phyloP scores from a whole-genome alignment of 768 basidiomycete genomes.

The Boletus bicolor region DNA sequence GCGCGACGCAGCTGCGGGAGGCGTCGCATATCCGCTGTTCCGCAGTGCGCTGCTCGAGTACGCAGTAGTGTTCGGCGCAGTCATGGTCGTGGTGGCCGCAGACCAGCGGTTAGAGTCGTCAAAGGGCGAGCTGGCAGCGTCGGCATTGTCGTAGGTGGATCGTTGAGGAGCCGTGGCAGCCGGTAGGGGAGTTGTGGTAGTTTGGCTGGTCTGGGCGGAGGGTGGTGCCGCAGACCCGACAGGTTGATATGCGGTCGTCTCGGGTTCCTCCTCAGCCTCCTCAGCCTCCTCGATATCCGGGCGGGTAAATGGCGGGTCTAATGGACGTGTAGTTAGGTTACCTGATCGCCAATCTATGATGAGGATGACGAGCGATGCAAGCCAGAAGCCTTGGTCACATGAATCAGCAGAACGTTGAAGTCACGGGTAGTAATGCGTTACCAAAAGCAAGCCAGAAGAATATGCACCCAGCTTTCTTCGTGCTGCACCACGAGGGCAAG shows the following conservation, averaged over 20 bases:
- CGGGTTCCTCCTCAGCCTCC: constrained; percentile 54
- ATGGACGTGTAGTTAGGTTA: constrained; percentile 42
- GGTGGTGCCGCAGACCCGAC: constrained; percentile 33
- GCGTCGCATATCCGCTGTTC: constrained; percentile 28
- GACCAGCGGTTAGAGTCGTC: constrained; percentile 52
- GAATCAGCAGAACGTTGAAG: constrained; percentile 4
- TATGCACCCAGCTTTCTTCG: constrained; percentile 86
- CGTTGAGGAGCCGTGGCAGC: constrained; percentile 15
- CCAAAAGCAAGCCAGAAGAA: constrained; percentile 89
- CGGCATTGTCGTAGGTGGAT: constrained; percentile 25
- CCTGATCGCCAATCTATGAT: constrained; percentile 78
- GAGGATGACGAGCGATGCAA: constrained; percentile 60
- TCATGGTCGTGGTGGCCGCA: constrained; percentile 27
- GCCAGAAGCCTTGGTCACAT: constrained; percentile 63
- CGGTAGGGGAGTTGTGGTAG: constrained; percentile 12
- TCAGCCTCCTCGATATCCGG: constrained; percentile 51
- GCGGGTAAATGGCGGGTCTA: constrained; percentile 75
- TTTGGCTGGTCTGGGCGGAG: constrained; percentile 30
- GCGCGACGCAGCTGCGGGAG: constrained; percentile 41
- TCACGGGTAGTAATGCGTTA: constrained; percentile 24
- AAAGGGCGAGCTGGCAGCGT: constrained; percentile 40
- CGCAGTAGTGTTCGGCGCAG: constrained; percentile 24
- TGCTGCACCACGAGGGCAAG: constrained; percentile 81
- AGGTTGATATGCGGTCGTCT: constrained; percentile 45
- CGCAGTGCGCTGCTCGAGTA: constrained; percentile 22